Conservation (phyloP, 73 alveolate genomes). For the Tetrahymena thermophila region DNA sequence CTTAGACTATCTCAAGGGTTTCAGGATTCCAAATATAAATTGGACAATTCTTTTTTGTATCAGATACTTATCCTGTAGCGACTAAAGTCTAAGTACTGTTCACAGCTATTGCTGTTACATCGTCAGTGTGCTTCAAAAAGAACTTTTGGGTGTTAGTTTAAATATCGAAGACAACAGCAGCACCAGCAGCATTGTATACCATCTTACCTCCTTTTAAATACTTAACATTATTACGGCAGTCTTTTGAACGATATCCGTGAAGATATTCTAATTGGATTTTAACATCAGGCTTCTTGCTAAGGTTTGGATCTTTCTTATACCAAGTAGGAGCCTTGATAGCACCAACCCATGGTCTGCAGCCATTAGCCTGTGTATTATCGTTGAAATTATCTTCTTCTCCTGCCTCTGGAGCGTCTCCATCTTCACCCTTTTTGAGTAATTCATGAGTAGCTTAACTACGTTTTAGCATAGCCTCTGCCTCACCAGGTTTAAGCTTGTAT, state of each 20-base stretch:
- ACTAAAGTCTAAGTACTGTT: constrained; percentile 49
- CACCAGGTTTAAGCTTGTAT: constrained; percentile 13
- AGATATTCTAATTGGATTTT: constrained; percentile 72
- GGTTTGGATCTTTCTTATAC: constrained; percentile 58
- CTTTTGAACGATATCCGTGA: constrained; percentile 91
- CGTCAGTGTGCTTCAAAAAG: constrained; percentile 72
- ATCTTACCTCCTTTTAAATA: constrained; percentile 59
- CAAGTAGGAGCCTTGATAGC: constrained; percentile 60
- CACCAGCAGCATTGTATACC: constrained; percentile 84
- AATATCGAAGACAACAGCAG: constrained; percentile 68
- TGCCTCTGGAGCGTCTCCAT: constrained; percentile 5
- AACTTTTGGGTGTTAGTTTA: constrained; percentile 51
- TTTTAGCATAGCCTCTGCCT: constrained; percentile 39
- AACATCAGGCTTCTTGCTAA: constrained; percentile 69
- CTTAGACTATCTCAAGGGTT: constrained; percentile 70
- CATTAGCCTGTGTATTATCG: not conserved
- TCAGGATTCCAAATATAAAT: constrained; percentile 86
- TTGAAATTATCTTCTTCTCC: not conserved
- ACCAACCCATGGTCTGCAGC: constrained; percentile 75
- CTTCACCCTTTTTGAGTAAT: not conserved
- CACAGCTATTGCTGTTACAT: constrained; percentile 70
- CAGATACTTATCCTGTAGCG: constrained; percentile 73
- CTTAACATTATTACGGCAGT: constrained; percentile 75
- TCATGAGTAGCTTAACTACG: constrained; percentile 32
- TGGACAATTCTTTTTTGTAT: constrained; percentile 75